Evolutionary conservation across 805 yeast species (phyloP), one percentile per base, ranked within the genome.

Genomic region (Schizosaccharomyces octosporus): DNA sequence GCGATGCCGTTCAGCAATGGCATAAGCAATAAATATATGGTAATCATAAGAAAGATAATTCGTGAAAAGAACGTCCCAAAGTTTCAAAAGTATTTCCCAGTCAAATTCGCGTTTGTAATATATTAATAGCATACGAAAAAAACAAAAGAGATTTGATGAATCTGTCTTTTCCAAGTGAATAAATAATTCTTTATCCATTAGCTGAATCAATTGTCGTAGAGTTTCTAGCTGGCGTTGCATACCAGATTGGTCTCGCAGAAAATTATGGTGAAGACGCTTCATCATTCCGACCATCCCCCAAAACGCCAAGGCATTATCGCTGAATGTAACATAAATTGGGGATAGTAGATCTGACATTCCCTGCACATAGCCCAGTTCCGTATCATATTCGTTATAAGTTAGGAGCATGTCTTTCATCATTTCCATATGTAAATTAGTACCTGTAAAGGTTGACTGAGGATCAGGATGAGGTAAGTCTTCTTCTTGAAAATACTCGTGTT

Each of bases 1-100:
- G 66, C 88, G 85, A 70, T 89, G 83, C 66, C 87, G 87, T 67
- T 90, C 94, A 59, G 93, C 75, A n/a, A 93, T 82, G 0, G 95
- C 93, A 65, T 90, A 73, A 21, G 95, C 90, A 66, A 93, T 78
- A 68, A 93, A 88, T 45, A 93, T 72, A 66, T 88, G 94, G 70
- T 84, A 89, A 70, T 93, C 97, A 5, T 93, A 82, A 0, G 90
- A 79, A 67, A 86, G 82, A 67, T 74, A 84, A 72, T 90, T 90
- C 0, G 97, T 90, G 82, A 93, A 87, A 59, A 93, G 74, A 1
- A 85, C 81, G 68, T 90, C 98, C 97, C 97, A 90, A n/a, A 90
- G 75, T 36, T 79, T 74, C 68, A 85, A 73, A 1, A 87, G 85
- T 62, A 86, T 86, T 59, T 79, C 79, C 79, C 90, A 85, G 32